phyloP scores from a whole-genome alignment of 495 filamentous ascomycete genomes.

The Sphaerosporella brunnea region DNA sequence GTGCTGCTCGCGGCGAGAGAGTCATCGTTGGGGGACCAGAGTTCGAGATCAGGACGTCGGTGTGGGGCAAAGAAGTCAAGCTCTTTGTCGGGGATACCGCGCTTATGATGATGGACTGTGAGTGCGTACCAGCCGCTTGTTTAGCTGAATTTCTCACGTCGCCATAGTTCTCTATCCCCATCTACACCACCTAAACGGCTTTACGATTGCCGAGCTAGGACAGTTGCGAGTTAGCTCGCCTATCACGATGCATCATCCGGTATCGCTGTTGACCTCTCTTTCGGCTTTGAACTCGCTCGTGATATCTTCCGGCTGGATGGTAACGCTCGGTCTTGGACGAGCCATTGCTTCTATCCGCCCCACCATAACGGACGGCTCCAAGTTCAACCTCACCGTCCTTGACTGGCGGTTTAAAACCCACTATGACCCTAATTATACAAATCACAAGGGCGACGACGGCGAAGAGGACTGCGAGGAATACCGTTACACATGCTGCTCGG shows the following conservation, averaged over 20 bases:
- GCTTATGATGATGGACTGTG: slow-evolving; percentile 26
- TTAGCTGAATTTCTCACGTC: not conserved
- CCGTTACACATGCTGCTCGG: slow-evolving; percentile 10
- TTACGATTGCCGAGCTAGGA: slow-evolving; percentile 22
- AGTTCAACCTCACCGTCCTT: slow-evolving; percentile 22
- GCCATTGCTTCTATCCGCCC: slow-evolving; percentile 23
- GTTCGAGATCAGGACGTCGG: slow-evolving; percentile 15
- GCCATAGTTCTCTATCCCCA: slow-evolving; percentile 20
- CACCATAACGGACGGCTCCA: slow-evolving; percentile 7
- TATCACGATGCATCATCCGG: slow-evolving; percentile 20
- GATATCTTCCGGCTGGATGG: slow-evolving; percentile 25
- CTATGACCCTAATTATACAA: slow-evolving; percentile 20
- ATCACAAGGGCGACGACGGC: slow-evolving; percentile 16
- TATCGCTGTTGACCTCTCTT: slow-evolving; percentile 18
- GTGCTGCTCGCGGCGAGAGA: slow-evolving; percentile 15
- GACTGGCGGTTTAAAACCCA: slow-evolving; percentile 26
- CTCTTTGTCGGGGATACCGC: slow-evolving; percentile 26
- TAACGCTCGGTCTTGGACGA: slow-evolving; percentile 20
- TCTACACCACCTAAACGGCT: slow-evolving; percentile 22
- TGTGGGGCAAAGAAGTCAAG: slow-evolving; percentile 22
- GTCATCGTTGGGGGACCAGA: slow-evolving; percentile 23
- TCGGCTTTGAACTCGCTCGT: slow-evolving; percentile 19
- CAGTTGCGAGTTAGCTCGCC: slow-evolving; percentile 23
- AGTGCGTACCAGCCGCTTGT: not conserved
- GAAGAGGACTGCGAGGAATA: slow-evolving; percentile 13